A percentile compares a stretch with the other conserved stretches of the same genome.
Conservation (phyloP, 129 eudicot species). For the Helianthus annuus region HanXRQr2.0-SUNRISE NC_035434.2:173022189-173022688, state of each 20-base stretch:
- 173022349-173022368: too few species aligned
- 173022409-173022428: constrained; percentile 9
- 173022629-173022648: constrained; percentile 17
- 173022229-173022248: too few species aligned
- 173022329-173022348: too few species aligned
- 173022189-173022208: too few species aligned
- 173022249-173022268: too few species aligned
- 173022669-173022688: constrained; percentile 10
- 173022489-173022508: background rate
- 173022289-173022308: too few species aligned
- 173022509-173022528: constrained; percentile 8
- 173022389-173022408: background rate
- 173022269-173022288: too few species aligned
- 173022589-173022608: background rate
- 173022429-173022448: constrained; percentile 1
- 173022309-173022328: too few species aligned
- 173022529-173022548: constrained; percentile 3
- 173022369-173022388: constrained; percentile 38
- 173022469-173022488: background rate
- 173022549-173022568: constrained; percentile 11
- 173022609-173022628: constrained; percentile 18
- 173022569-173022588: background rate
- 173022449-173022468: background rate
- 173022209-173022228: too few species aligned
- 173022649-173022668: constrained; percentile 14